phyloP scores from a whole-genome alignment of 495 filamentous ascomycete genomes.

The Neurospora discreta region DNA sequence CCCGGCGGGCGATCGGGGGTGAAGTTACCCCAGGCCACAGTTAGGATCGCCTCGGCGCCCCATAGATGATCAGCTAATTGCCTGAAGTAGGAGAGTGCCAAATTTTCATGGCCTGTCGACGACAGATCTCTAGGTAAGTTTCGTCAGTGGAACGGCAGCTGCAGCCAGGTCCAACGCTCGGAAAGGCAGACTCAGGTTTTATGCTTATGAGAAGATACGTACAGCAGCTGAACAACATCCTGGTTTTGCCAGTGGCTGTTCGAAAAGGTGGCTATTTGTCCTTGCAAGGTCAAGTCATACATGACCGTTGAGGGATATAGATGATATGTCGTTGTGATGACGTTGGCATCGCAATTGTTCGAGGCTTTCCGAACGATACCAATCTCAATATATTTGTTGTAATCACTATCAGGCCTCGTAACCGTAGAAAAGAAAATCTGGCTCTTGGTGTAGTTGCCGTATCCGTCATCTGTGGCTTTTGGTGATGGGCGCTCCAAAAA shows the following conservation, averaged over 20 bases:
- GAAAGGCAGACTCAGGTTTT: too few species aligned
- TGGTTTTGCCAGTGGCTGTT: background rate
- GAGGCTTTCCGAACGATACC: background rate
- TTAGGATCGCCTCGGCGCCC: background rate
- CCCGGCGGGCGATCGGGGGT: background rate
- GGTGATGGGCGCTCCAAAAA: too few species aligned
- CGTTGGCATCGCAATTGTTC: background rate
- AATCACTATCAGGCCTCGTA: background rate
- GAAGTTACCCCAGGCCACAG: background rate
- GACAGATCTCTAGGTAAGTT: background rate
- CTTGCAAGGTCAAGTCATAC: background rate
- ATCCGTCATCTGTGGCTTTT: too few species aligned
- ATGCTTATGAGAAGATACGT: background rate
- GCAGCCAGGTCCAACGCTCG: too few species aligned
- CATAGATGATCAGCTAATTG: background rate
- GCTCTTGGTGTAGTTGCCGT: too few species aligned
- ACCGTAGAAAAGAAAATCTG: background rate
- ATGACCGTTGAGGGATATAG: background rate
- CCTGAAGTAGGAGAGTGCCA: background rate
- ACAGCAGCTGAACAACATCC: background rate
- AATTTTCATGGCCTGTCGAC: background rate
- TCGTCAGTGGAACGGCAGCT: too few species aligned
- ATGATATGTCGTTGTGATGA: background rate
- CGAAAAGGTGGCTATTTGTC: background rate
- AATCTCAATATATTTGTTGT: background rate